A percentile compares a stretch with the other conserved stretches of the same genome.
phyloP scores from a whole-genome alignment of 331 rosid species.

The Ulmus americana region DNA sequence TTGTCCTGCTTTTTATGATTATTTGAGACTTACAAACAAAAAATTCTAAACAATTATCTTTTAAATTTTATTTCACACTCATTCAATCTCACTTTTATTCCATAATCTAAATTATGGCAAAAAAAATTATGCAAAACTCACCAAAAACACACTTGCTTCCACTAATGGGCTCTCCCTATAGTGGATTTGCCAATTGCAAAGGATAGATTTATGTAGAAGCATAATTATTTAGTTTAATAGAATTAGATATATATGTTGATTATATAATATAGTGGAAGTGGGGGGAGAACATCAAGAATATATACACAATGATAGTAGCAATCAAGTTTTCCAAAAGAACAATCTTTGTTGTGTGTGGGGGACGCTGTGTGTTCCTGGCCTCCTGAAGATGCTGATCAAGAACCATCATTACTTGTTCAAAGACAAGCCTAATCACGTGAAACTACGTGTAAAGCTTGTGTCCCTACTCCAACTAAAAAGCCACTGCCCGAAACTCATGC shows the following conservation, averaged over 20 bases:
- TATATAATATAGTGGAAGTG: slow-evolving; percentile 6
- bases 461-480: slow-evolving; percentile 45
- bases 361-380: slow-evolving; percentile 13
- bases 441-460: slow-evolving; percentile 57
- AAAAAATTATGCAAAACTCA: too few relatives aligned
- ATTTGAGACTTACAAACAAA: too few relatives aligned
- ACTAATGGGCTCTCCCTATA: not conserved
- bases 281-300: slow-evolving; percentile 24
- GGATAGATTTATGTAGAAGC: not conserved
- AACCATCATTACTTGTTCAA: slow-evolving; percentile 44
- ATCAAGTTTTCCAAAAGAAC: slow-evolving; percentile 37
- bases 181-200: not conserved
- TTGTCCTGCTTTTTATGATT: too few relatives aligned
- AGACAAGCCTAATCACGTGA: slow-evolving; percentile 46
- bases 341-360: slow-evolving; percentile 30
- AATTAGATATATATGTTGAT: not conserved
- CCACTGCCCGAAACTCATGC: slow-evolving; percentile 50
- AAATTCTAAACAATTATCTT: too few relatives aligned
- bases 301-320: slow-evolving; percentile 25
- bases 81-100: too few relatives aligned
- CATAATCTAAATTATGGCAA: too few relatives aligned
- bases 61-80: too few relatives aligned
- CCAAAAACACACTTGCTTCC: not conserved
- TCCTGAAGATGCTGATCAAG: slow-evolving; percentile 37
- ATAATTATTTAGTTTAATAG: not conserved